Percentiles rank a stretch among this genome's conserved stretches.
These are phyloP conservation scores for Skeletonema costatum DNA, from an alignment of 108 stramenopile species.

Conservation along the genomic window DNA sequence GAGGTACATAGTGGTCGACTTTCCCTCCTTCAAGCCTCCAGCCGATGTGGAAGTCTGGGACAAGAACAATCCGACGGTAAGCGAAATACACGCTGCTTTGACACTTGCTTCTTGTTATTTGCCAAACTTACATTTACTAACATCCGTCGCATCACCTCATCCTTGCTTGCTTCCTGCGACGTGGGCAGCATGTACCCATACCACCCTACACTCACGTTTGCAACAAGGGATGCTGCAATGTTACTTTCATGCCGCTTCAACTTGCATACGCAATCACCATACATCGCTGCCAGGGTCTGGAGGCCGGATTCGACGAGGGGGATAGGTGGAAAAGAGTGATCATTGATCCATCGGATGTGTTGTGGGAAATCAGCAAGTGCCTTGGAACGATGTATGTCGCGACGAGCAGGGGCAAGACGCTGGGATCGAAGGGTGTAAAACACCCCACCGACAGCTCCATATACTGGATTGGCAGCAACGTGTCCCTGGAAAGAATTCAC, in stretches of 20 bases:
- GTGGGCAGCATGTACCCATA: background rate
- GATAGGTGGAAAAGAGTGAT: background rate
- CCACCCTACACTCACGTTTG: background rate
- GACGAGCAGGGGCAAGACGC: background rate
- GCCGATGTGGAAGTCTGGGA: background rate
- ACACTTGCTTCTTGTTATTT: no score
- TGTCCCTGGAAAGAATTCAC: background rate
- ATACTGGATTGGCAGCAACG: background rate
- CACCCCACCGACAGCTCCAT: background rate
- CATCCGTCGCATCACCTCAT: no score
- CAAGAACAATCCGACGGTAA: background rate
- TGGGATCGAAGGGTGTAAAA: background rate
- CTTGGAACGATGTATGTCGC: background rate
- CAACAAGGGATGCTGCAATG: background rate
- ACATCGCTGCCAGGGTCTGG: background rate
- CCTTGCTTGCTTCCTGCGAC: no score
- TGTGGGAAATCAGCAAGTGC: background rate
- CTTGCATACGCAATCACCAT: background rate
- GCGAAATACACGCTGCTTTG: background rate
- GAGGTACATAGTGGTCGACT: background rate
- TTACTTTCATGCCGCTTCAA: background rate
- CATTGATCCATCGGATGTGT: background rate
- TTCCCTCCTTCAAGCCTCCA: background rate
- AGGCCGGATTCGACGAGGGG: background rate
- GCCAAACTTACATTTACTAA: no score